Conservation (phyloP, 2,329 filamentous ascomycete species). For the Fusarium haematococcum region DNA sequence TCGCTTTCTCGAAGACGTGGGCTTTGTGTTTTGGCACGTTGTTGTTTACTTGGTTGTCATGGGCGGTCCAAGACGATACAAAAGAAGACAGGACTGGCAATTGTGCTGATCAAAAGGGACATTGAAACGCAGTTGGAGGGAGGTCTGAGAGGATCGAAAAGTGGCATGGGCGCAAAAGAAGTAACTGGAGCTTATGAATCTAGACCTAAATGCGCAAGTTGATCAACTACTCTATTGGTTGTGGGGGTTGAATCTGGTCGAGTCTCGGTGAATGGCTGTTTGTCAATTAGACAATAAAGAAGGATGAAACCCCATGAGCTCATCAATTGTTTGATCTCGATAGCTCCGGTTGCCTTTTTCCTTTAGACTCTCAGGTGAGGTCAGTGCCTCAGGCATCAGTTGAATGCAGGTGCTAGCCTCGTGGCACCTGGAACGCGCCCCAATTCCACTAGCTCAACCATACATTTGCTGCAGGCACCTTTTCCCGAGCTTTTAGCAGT, state of each 20-base stretch:
- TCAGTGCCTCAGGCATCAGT: constrained; percentile 37
- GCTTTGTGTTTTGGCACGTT: constrained; percentile 37
- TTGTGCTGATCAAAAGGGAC: constrained; percentile 30
- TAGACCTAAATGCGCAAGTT: constrained; percentile 39
- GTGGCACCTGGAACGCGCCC: constrained; percentile 15
- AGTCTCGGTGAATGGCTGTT: neutral
- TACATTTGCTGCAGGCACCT: constrained; percentile 25
- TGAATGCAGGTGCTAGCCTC: constrained; percentile 24
- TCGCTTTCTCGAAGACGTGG: constrained; percentile 41
- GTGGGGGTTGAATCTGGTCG: neutral
- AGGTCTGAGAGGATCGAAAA: constrained; percentile 24
- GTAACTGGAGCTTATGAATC: constrained; percentile 17
- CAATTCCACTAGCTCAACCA: constrained; percentile 35
- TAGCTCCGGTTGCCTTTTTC: neutral
- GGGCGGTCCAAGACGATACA: constrained; percentile 39
- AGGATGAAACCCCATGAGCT: neutral
- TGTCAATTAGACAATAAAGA: neutral
- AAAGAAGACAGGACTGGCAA: constrained; percentile 34
- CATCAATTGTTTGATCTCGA: neutral
- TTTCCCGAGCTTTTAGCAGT: constrained; percentile 40
- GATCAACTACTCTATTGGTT: constrained; percentile 19
- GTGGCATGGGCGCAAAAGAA: neutral
- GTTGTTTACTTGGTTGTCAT: constrained; percentile 36
- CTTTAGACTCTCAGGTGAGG: neutral
- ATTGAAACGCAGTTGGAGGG: constrained; percentile 24